These are phyloP conservation scores for Starmerella apis DNA, from an alignment of 805 yeast species.

Conservation along the genomic window DNA sequence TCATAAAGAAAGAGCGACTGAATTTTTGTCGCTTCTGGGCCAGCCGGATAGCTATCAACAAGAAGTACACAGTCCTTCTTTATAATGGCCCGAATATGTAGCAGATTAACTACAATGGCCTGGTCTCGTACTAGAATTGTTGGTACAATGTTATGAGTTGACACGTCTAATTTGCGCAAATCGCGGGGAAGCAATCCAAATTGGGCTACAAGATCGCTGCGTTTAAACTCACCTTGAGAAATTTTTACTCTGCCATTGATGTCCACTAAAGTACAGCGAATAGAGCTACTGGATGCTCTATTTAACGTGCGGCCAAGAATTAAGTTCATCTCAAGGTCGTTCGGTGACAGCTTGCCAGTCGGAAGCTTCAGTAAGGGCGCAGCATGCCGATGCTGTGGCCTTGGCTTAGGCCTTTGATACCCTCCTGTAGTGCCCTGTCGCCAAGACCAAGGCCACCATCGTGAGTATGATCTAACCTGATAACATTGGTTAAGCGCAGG, in stretches of 20 bases:
- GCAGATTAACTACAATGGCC: slow-evolving; percentile 68
- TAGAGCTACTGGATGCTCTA: slow-evolving; percentile 31
- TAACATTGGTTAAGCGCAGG: background rate
- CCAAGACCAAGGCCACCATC: slow-evolving; percentile 5
- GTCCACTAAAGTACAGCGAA: slow-evolving; percentile 78
- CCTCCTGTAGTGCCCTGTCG: background rate
- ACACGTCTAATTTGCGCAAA: slow-evolving; percentile 74
- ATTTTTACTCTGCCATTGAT: slow-evolving; percentile 54
- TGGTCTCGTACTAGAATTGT: slow-evolving; percentile 68
- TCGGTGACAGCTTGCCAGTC: background rate
- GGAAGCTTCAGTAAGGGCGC: slow-evolving; percentile 3
- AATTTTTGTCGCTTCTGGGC: slow-evolving; percentile 46
- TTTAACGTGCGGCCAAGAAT: slow-evolving; percentile 25
- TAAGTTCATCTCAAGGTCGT: slow-evolving; percentile 23
- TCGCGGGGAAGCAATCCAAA: slow-evolving; percentile 84
- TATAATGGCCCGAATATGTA: slow-evolving; percentile 85
- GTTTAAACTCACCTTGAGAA: slow-evolving; percentile 62
- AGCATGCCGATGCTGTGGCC: background rate
- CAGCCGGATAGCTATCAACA: slow-evolving; percentile 53
- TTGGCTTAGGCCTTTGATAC: background rate
- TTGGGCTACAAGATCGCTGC: slow-evolving; percentile 57
- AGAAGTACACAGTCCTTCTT: slow-evolving; percentile 68
- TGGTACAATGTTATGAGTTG: slow-evolving; percentile 76
- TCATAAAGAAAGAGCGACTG: slow-evolving; percentile 74
- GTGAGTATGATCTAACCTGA: background rate